phyloP scores from a whole-genome alignment of 768 basidiomycete genomes.

The Dioszegia crocea region DNA sequence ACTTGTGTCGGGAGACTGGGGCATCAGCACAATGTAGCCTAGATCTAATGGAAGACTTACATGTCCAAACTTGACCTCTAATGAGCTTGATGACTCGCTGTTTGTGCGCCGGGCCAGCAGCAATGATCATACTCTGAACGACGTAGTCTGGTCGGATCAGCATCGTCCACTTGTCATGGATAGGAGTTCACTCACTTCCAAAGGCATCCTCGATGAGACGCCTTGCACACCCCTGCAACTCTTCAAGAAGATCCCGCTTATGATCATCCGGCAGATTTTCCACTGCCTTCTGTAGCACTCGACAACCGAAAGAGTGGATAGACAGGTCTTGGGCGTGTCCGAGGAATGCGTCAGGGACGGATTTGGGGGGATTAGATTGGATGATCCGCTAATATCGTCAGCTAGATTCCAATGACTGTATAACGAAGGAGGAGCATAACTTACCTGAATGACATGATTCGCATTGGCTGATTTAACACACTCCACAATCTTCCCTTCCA shows the following conservation, averaged over 20 bases:
- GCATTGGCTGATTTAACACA: conserved; percentile 89
- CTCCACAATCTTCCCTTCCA: conserved; percentile 72
- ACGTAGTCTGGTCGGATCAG: conserved; percentile 62
- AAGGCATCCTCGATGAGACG: conserved; percentile 85
- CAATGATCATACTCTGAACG: conserved; percentile 84
- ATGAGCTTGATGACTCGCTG: conserved; percentile 56
- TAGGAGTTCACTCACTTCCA: conserved; percentile 54
- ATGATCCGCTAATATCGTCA: conserved; percentile 67
- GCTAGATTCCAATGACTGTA: background rate
- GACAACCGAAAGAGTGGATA: conserved; percentile 87
- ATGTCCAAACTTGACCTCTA: background rate
- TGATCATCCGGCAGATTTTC: conserved; percentile 71
- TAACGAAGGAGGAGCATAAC: conserved; percentile 6
- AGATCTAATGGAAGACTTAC: background rate
- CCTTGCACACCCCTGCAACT: conserved; percentile 67
- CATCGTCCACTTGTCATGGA: no score
- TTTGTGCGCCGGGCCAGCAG: conserved; percentile 68
- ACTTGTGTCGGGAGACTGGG: conserved; percentile 57
- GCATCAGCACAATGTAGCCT: background rate
- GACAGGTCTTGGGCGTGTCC: conserved; percentile 76
- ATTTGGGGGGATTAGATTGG: conserved; percentile 68
- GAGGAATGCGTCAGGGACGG: conserved; percentile 65
- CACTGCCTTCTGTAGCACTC: conserved; percentile 88
- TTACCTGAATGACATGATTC: conserved; percentile 69
- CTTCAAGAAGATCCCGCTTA: conserved; percentile 70